phyloP scores from a whole-genome alignment of 2,329 filamentous ascomycete species.

The Trichoderma hamatum region DNA sequence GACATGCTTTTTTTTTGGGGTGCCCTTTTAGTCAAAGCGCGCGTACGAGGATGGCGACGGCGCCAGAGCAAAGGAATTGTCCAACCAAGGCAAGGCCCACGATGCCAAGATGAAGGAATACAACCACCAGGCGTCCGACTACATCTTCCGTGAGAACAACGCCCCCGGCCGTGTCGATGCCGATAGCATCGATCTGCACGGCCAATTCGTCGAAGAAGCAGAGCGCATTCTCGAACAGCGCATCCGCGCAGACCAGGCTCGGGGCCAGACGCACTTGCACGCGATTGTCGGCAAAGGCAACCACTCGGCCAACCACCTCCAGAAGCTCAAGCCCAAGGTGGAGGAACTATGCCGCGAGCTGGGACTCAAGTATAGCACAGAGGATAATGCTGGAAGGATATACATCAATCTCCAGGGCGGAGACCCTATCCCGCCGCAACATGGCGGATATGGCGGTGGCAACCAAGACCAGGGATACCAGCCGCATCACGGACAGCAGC shows the following conservation, averaged over 20 bases:
- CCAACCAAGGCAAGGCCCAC: conserved; percentile 82
- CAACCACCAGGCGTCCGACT: conserved; percentile 89
- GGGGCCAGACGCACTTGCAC: conserved; percentile 81
- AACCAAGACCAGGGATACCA: conserved; percentile 37
- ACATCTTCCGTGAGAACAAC: conserved; percentile 96
- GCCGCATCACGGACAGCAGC: conserved; percentile 36
- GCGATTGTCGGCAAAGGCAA: conserved; percentile 97
- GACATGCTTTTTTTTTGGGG: background rate
- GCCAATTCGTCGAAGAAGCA: conserved; percentile 92
- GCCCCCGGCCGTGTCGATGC: conserved; percentile 69
- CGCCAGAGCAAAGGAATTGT: conserved; percentile 78
- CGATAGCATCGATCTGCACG: conserved; percentile 93
- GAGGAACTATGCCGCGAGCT: conserved; percentile 84
- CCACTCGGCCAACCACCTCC: conserved; percentile 78
- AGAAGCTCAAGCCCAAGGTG: conserved; percentile 95
- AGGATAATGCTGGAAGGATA: conserved; percentile 87
- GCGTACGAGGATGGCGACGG: conserved; percentile 86
- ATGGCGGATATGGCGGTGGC: conserved; percentile 39
- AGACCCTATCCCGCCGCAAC: conserved; percentile 55
- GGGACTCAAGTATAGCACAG: conserved; percentile 79
- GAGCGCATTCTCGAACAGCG: conserved; percentile 86
- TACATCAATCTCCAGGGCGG: conserved; percentile 84
- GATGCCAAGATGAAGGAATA: conserved; percentile 82
- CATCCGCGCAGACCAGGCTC: conserved; percentile 74
- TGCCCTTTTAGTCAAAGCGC: conserved; percentile 61